Conservation (phyloP, 345 rosid species). For the Cardamine resedifolia region DNA sequence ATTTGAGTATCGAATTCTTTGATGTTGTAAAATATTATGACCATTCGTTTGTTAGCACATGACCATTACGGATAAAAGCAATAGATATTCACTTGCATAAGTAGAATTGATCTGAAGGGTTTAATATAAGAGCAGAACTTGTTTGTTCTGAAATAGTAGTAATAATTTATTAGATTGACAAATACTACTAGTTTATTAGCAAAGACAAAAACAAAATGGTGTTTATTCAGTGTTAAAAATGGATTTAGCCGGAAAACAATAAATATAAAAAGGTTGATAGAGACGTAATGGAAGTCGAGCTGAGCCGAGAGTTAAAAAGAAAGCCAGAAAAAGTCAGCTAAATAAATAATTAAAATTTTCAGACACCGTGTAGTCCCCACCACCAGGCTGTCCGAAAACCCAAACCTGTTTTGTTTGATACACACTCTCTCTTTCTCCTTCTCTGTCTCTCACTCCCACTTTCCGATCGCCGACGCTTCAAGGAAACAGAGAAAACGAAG, state of each 20-base stretch:
- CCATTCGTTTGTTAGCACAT: neutral
- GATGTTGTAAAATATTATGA: neutral
- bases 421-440: slow-evolving; percentile 9
- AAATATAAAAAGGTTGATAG: neutral
- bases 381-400: slow-evolving; percentile 44
- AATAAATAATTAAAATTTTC: slow-evolving; percentile 11
- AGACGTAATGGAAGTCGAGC: slow-evolving; percentile 27
- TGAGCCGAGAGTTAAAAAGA: slow-evolving; percentile 6
- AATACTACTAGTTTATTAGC: too few species aligned
- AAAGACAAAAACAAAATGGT: slow-evolving; percentile 24
- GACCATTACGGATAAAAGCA: neutral
- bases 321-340: slow-evolving; percentile 31
- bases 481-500: neutral
- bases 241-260: neutral
- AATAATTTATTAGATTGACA: neutral
- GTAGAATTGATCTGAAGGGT: neutral
- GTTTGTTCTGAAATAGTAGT: slow-evolving; percentile 14
- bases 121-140: neutral
- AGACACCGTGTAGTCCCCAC: slow-evolving; percentile 40
- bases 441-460: slow-evolving; percentile 31
- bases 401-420: slow-evolving; percentile 30
- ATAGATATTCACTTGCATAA: neutral
- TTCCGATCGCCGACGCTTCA: slow-evolving; percentile 28
- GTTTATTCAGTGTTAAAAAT: slow-evolving; percentile 4
- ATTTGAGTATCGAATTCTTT: neutral